phyloP scores from a whole-genome alignment of 176 grass and related monocot species.

The Aegilops longissima region DNA sequence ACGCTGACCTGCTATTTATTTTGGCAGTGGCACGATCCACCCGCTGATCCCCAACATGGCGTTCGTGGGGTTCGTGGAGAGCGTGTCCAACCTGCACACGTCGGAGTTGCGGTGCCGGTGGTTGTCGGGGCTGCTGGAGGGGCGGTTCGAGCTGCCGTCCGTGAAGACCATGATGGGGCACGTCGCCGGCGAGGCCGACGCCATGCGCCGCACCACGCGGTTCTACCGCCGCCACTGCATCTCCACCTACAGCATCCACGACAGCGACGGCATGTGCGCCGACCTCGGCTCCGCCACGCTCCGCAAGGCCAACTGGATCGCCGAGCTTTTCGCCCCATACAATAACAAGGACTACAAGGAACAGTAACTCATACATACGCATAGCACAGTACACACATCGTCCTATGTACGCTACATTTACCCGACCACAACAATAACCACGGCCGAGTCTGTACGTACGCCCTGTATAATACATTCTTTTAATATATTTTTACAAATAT shows the following conservation, averaged over 20 bases:
- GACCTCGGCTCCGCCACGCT: constrained; percentile 68
- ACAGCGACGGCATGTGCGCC: constrained; percentile 91
- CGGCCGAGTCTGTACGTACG: neutral
- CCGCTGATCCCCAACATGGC: constrained; percentile 95
- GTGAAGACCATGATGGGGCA: constrained; percentile 58
- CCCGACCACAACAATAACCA: neutral
- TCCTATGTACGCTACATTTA: no score
- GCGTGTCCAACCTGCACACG: constrained; percentile 97
- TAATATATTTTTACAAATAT: neutral
- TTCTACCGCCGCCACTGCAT: constrained; percentile 99
- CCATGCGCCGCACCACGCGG: constrained; percentile 83
- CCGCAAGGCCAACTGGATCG: constrained; percentile 77
- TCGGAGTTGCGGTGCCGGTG: constrained; percentile 95
- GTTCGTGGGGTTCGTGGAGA: constrained; percentile 98
- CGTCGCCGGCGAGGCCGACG: constrained; percentile 60
- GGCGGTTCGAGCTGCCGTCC: constrained; percentile 55
- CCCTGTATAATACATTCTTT: neutral
- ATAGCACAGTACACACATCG: neutral
- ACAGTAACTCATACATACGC: neutral
- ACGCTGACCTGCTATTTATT: no score
- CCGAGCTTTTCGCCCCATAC: constrained; percentile 83
- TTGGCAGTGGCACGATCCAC: constrained; percentile 75
- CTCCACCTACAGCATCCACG: constrained; percentile 95
- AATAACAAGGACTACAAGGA: constrained; percentile 90
- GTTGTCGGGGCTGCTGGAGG: constrained; percentile 71